Percentiles rank a stretch among this genome's conserved stretches.
These are phyloP conservation scores for Ensete ventricosum DNA, from an alignment of 176 grass and related monocot species.

Conservation along the genomic window DNA sequence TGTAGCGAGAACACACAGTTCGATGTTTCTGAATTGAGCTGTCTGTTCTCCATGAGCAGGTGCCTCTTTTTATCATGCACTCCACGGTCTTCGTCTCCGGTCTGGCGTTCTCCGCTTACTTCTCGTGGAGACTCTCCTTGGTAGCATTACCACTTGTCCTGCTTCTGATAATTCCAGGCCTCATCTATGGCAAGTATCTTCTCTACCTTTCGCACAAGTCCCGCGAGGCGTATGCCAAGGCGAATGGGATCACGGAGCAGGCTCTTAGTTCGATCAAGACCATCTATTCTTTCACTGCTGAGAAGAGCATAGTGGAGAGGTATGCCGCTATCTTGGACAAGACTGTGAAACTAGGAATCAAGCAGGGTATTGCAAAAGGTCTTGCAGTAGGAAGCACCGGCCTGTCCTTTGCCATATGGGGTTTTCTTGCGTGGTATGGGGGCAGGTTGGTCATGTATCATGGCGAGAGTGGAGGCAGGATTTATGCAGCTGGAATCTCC, in stretches of 20 bases:
- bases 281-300: slow-evolving; percentile 88
- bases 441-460: slow-evolving; percentile 73
- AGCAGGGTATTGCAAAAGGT: slow-evolving; percentile 92
- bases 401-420: slow-evolving; percentile 84
- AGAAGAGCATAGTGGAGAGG: slow-evolving; percentile 54
- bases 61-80: slow-evolving; percentile 91
- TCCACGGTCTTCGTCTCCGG: slow-evolving; percentile 84
- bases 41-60: slow-evolving; percentile 29
- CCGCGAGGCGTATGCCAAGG: slow-evolving; percentile 47
- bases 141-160: slow-evolving; percentile 75
- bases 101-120: slow-evolving; percentile 67
- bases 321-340: slow-evolving; percentile 62
- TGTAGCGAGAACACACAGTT: neutral
- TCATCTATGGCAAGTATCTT: slow-evolving; percentile 92
- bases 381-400: slow-evolving; percentile 76
- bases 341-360: slow-evolving; percentile 78
- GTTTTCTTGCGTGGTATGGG: slow-evolving; percentile 93
- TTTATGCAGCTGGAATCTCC: slow-evolving; percentile 91
- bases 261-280: slow-evolving; percentile 86
- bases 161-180: slow-evolving; percentile 80
- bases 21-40: neutral
- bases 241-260: slow-evolving; percentile 71
- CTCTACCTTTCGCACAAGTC: slow-evolving; percentile 59
- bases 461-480: slow-evolving; percentile 69
- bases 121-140: slow-evolving; percentile 94